A percentile compares a stretch with the other conserved stretches of the same genome.
These are phyloP conservation scores for Homolaphlyctis polyrhiza DNA, from an alignment of 371 early-diverging fungal species.

Conservation along the genomic window DNA sequence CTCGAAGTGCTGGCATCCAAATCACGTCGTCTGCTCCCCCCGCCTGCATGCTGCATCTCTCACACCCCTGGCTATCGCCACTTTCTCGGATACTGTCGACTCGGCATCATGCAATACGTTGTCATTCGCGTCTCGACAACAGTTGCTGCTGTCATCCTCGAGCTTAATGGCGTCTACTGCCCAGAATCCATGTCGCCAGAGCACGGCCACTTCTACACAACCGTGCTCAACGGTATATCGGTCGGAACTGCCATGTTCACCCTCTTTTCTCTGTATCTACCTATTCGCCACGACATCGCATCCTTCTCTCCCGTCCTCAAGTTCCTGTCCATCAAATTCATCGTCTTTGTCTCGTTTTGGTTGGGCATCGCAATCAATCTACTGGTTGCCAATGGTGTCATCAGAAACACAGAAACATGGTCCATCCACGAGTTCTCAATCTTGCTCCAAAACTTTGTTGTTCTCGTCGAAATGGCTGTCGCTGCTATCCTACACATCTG, in stretches of 20 bases:
- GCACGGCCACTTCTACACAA: conserved; percentile 20
- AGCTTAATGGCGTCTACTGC: conserved; percentile 9
- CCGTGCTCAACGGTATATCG: conserved; percentile 20
- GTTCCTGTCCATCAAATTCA: conserved; percentile 87
- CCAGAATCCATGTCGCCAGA: conserved; percentile 14
- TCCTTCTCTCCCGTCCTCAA: conserved; percentile 75
- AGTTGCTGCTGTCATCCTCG: conserved; percentile 9
- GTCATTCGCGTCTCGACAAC: conserved; percentile 8
- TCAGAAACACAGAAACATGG: conserved; percentile 34
- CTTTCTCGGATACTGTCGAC: conserved; percentile 26
- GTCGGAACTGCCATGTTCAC: conserved; percentile 34
- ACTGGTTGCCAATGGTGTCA: conserved; percentile 24
- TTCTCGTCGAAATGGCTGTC: conserved; percentile 64
- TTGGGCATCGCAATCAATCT: conserved; percentile 78
- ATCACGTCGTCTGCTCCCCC: conserved; percentile 15
- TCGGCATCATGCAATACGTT: conserved; percentile 24
- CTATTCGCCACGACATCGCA: conserved; percentile 53
- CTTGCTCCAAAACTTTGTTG: conserved; percentile 52
- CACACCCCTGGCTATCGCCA: conserved; percentile 18
- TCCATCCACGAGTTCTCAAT: conserved; percentile 46
- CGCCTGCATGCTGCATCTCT: conserved; percentile 24
- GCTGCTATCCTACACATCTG: conserved; percentile 56
- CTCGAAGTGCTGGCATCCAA: neutral
- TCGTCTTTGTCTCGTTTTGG: conserved; percentile 92
- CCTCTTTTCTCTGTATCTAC: conserved; percentile 29